Conservation (phyloP, 2,329 filamentous ascomycete genomes). For the Fusarium brevicatenulatum region DNA sequence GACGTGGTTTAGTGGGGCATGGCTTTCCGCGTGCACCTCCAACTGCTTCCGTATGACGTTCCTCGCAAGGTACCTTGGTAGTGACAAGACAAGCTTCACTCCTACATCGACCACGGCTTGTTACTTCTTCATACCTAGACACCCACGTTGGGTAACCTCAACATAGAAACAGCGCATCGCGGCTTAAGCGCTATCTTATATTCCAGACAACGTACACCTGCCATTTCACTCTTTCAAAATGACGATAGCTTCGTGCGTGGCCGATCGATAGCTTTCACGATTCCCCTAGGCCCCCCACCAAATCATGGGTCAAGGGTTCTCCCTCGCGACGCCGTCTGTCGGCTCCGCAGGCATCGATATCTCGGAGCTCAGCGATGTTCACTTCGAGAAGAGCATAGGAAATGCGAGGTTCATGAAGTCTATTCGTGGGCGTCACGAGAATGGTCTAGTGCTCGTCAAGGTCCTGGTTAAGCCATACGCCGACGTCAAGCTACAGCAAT, state of each 20-base stretch:
- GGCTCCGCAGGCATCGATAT: constrained; percentile 94
- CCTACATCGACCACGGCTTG: not conserved
- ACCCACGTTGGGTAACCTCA: not conserved
- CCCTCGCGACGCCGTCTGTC: constrained; percentile 88
- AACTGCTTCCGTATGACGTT: constrained; percentile 26
- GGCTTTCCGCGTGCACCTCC: constrained; percentile 11
- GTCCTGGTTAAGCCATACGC: constrained; percentile 93
- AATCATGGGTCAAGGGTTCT: constrained; percentile 95
- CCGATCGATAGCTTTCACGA: constrained; percentile 42
- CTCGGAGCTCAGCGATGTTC: constrained; percentile 87
- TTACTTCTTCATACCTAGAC: not conserved
- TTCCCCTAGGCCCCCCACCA: constrained; percentile 25
- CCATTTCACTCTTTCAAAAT: constrained; percentile 33
- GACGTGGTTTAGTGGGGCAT: constrained; percentile 11
- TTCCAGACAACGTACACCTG: not conserved
- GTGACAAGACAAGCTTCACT: constrained; percentile 15
- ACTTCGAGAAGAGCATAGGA: constrained; percentile 92
- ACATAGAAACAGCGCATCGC: not conserved
- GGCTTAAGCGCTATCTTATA: not conserved
- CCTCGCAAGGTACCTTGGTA: not conserved
- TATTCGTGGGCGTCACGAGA: constrained; percentile 87
- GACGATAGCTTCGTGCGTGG: constrained; percentile 35
- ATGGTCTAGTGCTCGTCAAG: constrained; percentile 93
- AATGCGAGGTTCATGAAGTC: constrained; percentile 97
- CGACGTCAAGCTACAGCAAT: constrained; percentile 80